Evolutionary conservation across 2,329 filamentous ascomycete genomes (phyloP).

Genomic region (Xylariomycetidae sp.): DNA sequence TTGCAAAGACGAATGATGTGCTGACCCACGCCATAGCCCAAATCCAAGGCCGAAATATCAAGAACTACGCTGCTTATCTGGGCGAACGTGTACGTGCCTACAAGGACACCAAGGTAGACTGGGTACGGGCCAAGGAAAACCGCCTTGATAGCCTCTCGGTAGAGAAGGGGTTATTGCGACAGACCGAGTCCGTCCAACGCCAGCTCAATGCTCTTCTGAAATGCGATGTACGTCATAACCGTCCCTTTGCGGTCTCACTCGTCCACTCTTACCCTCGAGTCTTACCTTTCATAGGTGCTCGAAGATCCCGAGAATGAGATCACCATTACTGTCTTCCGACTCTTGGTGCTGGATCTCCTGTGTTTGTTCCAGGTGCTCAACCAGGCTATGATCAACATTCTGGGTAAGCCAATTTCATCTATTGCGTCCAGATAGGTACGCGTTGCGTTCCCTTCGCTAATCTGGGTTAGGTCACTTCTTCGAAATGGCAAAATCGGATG

Average conservation of each 20-base stretch:
- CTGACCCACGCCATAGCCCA: slow-evolving; percentile 57
- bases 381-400: slow-evolving; percentile 92
- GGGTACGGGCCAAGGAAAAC: slow-evolving; percentile 76
- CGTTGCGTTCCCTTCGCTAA: not conserved
- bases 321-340: slow-evolving; percentile 83
- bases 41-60: slow-evolving; percentile 90
- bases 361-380: slow-evolving; percentile 93
- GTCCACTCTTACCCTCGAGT: slow-evolving; percentile 5
- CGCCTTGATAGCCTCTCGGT: slow-evolving; percentile 80
- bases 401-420: too few species aligned
- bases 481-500: slow-evolving; percentile 93
- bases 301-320: slow-evolving; percentile 96
- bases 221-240: slow-evolving; percentile 86
- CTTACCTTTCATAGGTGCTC: slow-evolving; percentile 55
- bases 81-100: slow-evolving; percentile 76
- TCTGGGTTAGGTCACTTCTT: slow-evolving; percentile 76
- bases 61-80: slow-evolving; percentile 84
- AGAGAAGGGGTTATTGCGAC: slow-evolving; percentile 85
- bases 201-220: slow-evolving; percentile 81
- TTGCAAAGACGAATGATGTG: slow-evolving; percentile 3
- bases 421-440: not conserved
- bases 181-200: slow-evolving; percentile 84
- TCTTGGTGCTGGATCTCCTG: slow-evolving; percentile 84
- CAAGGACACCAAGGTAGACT: slow-evolving; percentile 80
- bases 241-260: too few species aligned